phyloP scores from a whole-genome alignment of 2,329 filamentous ascomycete species.

The Sporothrix humicola region DNA sequence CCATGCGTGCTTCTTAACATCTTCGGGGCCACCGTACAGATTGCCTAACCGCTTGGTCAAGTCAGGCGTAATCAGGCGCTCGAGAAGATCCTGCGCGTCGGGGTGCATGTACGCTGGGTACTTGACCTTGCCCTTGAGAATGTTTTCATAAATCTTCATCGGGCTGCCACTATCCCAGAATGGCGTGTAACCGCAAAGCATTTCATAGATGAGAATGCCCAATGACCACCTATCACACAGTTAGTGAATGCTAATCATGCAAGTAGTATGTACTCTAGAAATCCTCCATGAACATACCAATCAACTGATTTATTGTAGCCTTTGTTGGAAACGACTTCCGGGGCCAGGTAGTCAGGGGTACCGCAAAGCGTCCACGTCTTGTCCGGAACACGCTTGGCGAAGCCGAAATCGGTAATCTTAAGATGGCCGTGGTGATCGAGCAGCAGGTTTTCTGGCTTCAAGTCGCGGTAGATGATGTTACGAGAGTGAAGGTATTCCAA shows the following conservation, averaged over 20 bases:
- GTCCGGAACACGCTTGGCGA: conserved; percentile 96
- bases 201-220: conserved; percentile 98
- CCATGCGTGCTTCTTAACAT: conserved; percentile 96
- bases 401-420: conserved; percentile 98
- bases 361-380: conserved; percentile 99
- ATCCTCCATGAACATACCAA: conserved; percentile 63
- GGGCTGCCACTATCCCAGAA: conserved; percentile 98
- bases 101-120: conserved; percentile 95
- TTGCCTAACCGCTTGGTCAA: conserved; percentile 95
- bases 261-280: neutral
- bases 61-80: conserved; percentile 91
- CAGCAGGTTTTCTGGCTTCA: conserved; percentile 93
- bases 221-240: conserved; percentile 81
- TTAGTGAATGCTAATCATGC: neutral
- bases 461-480: conserved; percentile 96
- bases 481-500: conserved; percentile 93
- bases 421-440: conserved; percentile 91
- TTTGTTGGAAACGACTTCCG: conserved; percentile 98
- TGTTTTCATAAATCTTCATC: conserved; percentile 99
- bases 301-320: conserved; percentile 99
- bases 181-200: conserved; percentile 97
- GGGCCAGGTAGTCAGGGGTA: conserved; percentile 95
- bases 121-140: conserved; percentile 92
- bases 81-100: conserved; percentile 90
- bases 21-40: conserved; percentile 84